Conservation (phyloP, 768 basidiomycete genomes). For the Tulasnella sp. region DNA sequence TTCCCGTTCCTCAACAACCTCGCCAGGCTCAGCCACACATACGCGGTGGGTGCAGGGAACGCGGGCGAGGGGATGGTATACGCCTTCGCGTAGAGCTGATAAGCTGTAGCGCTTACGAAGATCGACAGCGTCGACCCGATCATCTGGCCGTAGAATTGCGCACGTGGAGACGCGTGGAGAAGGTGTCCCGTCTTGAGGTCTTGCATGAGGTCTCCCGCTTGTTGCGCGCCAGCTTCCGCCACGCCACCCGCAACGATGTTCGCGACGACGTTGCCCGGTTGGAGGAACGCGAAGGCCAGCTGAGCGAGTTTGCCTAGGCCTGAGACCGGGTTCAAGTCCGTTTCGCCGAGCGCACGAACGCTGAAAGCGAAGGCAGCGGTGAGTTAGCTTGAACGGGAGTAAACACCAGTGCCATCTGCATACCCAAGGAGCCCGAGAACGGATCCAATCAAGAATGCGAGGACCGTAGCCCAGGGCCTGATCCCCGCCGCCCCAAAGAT, state of each 20-base stretch:
- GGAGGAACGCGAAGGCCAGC: slow-evolving; percentile 85
- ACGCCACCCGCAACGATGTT: slow-evolving; percentile 96
- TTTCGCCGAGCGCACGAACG: slow-evolving; percentile 90
- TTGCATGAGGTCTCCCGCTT: slow-evolving; percentile 98
- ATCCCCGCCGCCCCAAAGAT: slow-evolving; percentile 90
- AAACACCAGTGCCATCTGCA: slow-evolving; percentile 25
- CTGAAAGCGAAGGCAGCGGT: slow-evolving; percentile 28
- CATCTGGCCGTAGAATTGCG: slow-evolving; percentile 89
- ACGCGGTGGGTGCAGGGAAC: slow-evolving; percentile 94
- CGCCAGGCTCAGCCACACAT: slow-evolving; percentile 79
- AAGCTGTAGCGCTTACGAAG: slow-evolving; percentile 78
- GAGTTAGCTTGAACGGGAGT: background rate
- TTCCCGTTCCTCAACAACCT: slow-evolving; percentile 68
- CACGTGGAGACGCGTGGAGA: slow-evolving; percentile 80
- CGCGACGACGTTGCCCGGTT: slow-evolving; percentile 92
- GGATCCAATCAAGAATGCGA: slow-evolving; percentile 74
- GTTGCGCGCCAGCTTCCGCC: slow-evolving; percentile 91
- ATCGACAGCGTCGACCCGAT: slow-evolving; percentile 85
- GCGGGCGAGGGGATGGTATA: slow-evolving; percentile 86
- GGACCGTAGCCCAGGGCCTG: slow-evolving; percentile 85
- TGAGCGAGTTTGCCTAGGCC: slow-evolving; percentile 94
- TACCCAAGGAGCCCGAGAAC: slow-evolving; percentile 82
- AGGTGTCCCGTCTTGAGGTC: slow-evolving; percentile 95
- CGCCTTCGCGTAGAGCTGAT: slow-evolving; percentile 72
- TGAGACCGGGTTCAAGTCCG: slow-evolving; percentile 85